Evolutionary conservation across 192 early-diverging fungal genomes (phyloP), one percentile per base, ranked within the genome.

Genomic region (Helicostylum pulchrum): DNA sequence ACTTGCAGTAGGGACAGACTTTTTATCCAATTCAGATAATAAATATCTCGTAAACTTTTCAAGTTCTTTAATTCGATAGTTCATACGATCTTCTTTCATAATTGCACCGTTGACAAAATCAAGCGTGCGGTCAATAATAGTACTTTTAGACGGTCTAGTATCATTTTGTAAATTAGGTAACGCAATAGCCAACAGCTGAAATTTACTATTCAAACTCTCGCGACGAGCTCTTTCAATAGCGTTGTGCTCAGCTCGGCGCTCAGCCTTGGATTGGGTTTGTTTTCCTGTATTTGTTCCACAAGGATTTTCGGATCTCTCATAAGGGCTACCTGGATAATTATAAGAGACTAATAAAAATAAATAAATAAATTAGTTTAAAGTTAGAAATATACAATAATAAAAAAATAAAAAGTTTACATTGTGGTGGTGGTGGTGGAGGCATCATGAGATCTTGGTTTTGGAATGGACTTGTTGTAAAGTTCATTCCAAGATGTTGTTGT

Each of bases 171-270:
- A 81, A 21, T 84, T 78, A 30, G 90, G 90, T 26, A 92, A 77
- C 17, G 86, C 77, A 64, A 85, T 81, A 23, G 90, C 90, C 49
- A 92, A 74, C 43, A 91, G 88, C 73, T 90, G 89, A 72, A 92
- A 92, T 69, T 89, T 85, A 31, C 73, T 78, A 70, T 92, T 92
- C 30, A 92, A 81, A 23, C 78, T 84, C 76, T 92, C 90, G 17
- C 90, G 85, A 50, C 90, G 76, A 48, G 88, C 88, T 12, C 90
- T 74, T 66, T 92, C 90, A 51, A 89, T 88, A 6, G 88, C 88
- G 65, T 92, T 92, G 72, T 92, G 90, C 30, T 81, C 86, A n/a
- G 90, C 90, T 26, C 90, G 80, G 47, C 61, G 50, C 26, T 69
- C 67, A 47, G 67, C 67, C 34, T 69, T 69, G 20, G 57, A 44